A percentile compares a stretch with the other conserved stretches of the same genome.
Evolutionary conservation across 2,329 filamentous ascomycete species (phyloP).

Genomic region (Nigrospora sphaerica): DNA sequence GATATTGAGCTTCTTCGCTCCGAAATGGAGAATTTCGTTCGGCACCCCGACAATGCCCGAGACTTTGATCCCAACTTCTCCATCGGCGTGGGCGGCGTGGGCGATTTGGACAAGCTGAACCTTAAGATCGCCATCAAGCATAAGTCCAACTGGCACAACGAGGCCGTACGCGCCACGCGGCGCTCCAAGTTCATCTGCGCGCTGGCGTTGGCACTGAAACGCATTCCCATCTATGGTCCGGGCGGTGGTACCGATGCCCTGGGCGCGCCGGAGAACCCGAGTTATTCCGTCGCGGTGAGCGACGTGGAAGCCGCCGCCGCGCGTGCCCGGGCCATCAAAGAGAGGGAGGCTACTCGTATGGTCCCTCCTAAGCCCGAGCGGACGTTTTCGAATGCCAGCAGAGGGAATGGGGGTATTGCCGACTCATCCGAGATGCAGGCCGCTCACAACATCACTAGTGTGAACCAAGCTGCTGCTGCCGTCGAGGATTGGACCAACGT

Average conservation of each 20-base stretch:
- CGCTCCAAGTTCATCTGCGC: slow-evolving; percentile 98
- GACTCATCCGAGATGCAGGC: slow-evolving; percentile 35
- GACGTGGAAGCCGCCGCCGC: slow-evolving; percentile 60
- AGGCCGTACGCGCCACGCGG: slow-evolving; percentile 69
- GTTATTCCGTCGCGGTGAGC: slow-evolving; percentile 71
- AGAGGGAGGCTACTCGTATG: slow-evolving; percentile 60
- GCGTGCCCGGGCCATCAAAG: slow-evolving; percentile 50
- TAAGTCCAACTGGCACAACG: slow-evolving; percentile 91
- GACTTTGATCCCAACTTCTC: slow-evolving; percentile 85
- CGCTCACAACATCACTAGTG: slow-evolving; percentile 35
- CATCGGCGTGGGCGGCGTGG: slow-evolving; percentile 71
- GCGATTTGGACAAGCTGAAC: slow-evolving; percentile 80
- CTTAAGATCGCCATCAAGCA: slow-evolving; percentile 80
- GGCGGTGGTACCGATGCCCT: slow-evolving; percentile 60
- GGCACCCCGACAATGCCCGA: slow-evolving; percentile 73
- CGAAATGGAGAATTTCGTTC: slow-evolving; percentile 83
- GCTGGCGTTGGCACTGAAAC: slow-evolving; percentile 74
- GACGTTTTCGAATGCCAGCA: slow-evolving; percentile 10
- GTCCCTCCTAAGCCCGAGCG: slow-evolving; percentile 37
- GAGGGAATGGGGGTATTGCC: slow-evolving; percentile 9
- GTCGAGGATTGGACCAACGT: slow-evolving; percentile 31
- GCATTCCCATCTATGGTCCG: slow-evolving; percentile 77
- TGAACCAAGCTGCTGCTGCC: slow-evolving; percentile 23
- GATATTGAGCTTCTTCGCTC: slow-evolving; percentile 78
- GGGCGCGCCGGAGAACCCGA: slow-evolving; percentile 65